Conservation (phyloP, 2,329 filamentous ascomycete genomes). For the Aureobasidium leucospermi region DNA sequence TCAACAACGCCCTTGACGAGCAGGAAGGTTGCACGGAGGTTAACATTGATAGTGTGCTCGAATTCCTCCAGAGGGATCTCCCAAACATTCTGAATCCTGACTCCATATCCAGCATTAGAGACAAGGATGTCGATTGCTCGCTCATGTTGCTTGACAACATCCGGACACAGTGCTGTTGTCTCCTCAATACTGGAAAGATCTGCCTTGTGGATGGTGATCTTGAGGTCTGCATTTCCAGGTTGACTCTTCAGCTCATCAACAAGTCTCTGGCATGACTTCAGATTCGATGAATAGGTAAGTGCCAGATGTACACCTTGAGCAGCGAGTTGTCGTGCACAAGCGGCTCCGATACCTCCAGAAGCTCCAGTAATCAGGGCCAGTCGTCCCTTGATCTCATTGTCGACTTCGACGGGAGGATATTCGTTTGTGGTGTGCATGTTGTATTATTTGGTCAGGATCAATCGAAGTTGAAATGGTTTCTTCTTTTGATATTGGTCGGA, state of each 20-base stretch:
- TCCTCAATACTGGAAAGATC: conserved; percentile 49
- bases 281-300: conserved; percentile 50
- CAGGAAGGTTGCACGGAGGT: conserved; percentile 56
- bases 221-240: conserved; percentile 22
- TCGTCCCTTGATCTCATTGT: conserved; percentile 40
- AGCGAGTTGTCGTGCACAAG: conserved; percentile 49
- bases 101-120: conserved; percentile 60
- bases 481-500: neutral
- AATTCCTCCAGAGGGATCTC: conserved; percentile 59
- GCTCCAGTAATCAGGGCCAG: conserved; percentile 54
- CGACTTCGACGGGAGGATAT: conserved; percentile 15
- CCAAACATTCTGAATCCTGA: conserved; percentile 47
- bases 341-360: conserved; percentile 53
- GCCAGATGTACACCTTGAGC: conserved; percentile 47
- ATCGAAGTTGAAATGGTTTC: neutral
- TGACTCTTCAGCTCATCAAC: conserved; percentile 40
- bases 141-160: conserved; percentile 47
- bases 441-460: neutral
- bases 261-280: conserved; percentile 24
- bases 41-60: conserved; percentile 55
- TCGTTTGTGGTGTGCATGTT: conserved; percentile 4
- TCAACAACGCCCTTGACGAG: conserved; percentile 54
- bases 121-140: conserved; percentile 56
- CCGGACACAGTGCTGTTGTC: conserved; percentile 46
- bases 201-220: conserved; percentile 49